These are phyloP conservation scores for Ganoderma boninense DNA, from an alignment of 1,284 basidiomycete genomes.

Conservation along the genomic window DNA sequence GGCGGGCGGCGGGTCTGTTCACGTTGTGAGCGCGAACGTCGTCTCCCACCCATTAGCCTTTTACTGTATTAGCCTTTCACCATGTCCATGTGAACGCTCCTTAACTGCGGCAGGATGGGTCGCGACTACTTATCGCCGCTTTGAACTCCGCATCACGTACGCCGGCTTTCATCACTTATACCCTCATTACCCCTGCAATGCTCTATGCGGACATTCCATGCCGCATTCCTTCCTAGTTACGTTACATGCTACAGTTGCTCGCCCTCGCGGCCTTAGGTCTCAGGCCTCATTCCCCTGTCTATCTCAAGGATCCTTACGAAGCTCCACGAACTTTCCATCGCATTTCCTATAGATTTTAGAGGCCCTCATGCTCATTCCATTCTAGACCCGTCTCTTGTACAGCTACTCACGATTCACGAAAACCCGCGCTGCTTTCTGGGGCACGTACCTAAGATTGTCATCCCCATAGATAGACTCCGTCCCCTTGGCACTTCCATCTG, in stretches of 20 bases:
- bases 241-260: background rate
- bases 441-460: background rate
- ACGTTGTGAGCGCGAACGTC: slow-evolving; percentile 49
- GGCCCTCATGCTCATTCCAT: background rate
- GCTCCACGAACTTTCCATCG: background rate
- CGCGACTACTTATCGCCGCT: slow-evolving; percentile 3
- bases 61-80: background rate
- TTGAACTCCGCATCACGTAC: slow-evolving; percentile 9
- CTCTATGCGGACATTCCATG: background rate
- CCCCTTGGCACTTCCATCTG: background rate
- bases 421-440: background rate
- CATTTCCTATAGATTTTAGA: slow-evolving; percentile 2
- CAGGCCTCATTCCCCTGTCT: background rate
- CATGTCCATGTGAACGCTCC: background rate
- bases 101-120: slow-evolving; percentile 1
- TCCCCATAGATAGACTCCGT: slow-evolving; percentile 1
- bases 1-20: slow-evolving; percentile 66
- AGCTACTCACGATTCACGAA: background rate
- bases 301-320: background rate
- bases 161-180: background rate
- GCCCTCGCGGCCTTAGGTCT: background rate
- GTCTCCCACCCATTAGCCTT: background rate
- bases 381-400: background rate
- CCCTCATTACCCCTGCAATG: background rate
- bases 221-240: background rate